A percentile compares a stretch with the other conserved stretches of the same genome.
phyloP scores from a whole-genome alignment of 352 stramenopile genomes.

The Globisporangium cederbergense region DNA sequence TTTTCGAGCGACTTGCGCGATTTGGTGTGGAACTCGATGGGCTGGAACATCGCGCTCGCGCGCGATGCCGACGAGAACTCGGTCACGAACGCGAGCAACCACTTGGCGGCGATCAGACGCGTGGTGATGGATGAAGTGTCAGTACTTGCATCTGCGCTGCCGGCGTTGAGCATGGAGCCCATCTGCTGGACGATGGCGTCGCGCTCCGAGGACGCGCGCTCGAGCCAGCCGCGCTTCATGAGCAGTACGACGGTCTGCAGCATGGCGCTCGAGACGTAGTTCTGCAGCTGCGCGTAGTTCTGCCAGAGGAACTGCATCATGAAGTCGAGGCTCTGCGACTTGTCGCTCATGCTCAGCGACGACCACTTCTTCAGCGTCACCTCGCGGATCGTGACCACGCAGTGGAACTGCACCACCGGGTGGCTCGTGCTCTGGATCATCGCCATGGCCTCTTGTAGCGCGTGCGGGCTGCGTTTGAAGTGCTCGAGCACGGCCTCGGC shows the following conservation, averaged over 20 bases:
- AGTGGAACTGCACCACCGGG: slow-evolving; percentile 79
- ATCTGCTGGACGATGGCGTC: slow-evolving; percentile 69
- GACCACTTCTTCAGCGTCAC: slow-evolving; percentile 70
- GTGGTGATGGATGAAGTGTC: slow-evolving; percentile 24
- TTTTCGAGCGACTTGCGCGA: slow-evolving; percentile 59
- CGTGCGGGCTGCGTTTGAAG: slow-evolving; percentile 78
- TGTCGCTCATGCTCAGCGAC: slow-evolving; percentile 41
- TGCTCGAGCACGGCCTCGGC: slow-evolving; percentile 65
- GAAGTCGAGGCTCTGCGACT: slow-evolving; percentile 57
- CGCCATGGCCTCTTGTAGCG: slow-evolving; percentile 54
- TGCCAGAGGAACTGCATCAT: slow-evolving; percentile 80
- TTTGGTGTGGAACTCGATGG: slow-evolving; percentile 81
- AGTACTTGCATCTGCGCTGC: background rate
- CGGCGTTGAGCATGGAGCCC: slow-evolving; percentile 47
- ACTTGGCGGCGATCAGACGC: slow-evolving; percentile 70
- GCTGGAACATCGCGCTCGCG: slow-evolving; percentile 77
- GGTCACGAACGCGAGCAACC: slow-evolving; percentile 80
- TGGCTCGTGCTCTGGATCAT: slow-evolving; percentile 41
- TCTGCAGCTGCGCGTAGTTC: slow-evolving; percentile 41
- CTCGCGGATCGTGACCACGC: slow-evolving; percentile 69
- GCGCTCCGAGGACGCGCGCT: slow-evolving; percentile 49
- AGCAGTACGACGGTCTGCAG: slow-evolving; percentile 74
- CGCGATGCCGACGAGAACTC: slow-evolving; percentile 81
- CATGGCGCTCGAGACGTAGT: slow-evolving; percentile 56
- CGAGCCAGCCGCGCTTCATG: slow-evolving; percentile 82